phyloP scores from a whole-genome alignment of 495 filamentous ascomycete species.

The Xylaria cubensis region DNA sequence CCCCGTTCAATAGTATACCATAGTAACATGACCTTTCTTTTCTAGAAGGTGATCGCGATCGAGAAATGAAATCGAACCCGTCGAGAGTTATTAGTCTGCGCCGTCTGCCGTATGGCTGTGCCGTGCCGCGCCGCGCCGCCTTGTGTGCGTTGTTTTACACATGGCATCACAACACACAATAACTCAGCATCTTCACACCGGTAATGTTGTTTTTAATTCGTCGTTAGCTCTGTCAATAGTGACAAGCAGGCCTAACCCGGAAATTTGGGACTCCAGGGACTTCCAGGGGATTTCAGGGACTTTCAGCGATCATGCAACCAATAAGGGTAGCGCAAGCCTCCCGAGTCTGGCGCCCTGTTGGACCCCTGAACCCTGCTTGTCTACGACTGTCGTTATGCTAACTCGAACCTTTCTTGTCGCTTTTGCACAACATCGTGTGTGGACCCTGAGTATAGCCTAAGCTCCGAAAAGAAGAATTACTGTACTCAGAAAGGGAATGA shows the following conservation, averaged over 20 bases:
- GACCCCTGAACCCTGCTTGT: slow-evolving; percentile 13
- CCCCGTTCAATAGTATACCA: background rate
- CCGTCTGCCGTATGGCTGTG: too few relatives aligned
- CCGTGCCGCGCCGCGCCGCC: background rate
- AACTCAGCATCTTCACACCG: too few relatives aligned
- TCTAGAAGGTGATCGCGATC: slow-evolving; percentile 24
- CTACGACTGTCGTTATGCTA: background rate
- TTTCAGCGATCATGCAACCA: slow-evolving; percentile 1
- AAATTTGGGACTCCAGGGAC: background rate
- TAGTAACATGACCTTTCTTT: slow-evolving; percentile 15
- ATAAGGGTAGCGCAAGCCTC: slow-evolving; percentile 16
- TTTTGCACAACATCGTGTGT: slow-evolving; percentile 4
- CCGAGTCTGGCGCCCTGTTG: slow-evolving; percentile 13
- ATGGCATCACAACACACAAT: background rate
- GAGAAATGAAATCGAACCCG: background rate
- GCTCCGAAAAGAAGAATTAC: background rate
- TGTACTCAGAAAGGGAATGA: background rate
- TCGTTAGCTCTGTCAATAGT: background rate
- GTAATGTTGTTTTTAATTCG: too few relatives aligned
- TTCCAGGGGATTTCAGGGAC: too few relatives aligned
- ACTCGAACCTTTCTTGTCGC: background rate
- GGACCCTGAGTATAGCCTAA: background rate
- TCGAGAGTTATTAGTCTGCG: background rate
- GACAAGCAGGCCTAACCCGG: background rate
- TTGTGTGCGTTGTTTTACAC: background rate